Evolutionary conservation across 2,329 filamentous ascomycete genomes (phyloP).

Genomic region (Trichophyton schoenleinii): DNA sequence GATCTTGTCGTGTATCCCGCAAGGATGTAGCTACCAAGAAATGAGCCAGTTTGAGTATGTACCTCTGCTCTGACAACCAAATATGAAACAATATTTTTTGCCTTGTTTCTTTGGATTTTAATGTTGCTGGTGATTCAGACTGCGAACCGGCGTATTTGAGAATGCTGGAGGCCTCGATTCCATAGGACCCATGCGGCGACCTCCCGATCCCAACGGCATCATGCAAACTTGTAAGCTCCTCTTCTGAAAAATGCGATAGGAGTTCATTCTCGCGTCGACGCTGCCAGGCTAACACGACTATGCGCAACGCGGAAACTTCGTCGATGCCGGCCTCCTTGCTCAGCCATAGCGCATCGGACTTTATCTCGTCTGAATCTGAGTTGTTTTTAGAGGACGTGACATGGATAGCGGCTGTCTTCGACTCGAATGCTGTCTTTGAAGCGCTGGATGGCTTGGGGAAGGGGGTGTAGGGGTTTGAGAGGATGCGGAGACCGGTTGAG

Average conservation of each 20-base stretch:
- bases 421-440: constrained; percentile 62
- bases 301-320: constrained; percentile 66
- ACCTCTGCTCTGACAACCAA: constrained; percentile 59
- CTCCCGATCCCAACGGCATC: constrained; percentile 41
- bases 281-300: constrained; percentile 75
- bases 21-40: constrained; percentile 28
- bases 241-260: constrained; percentile 57
- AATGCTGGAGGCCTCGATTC: constrained; percentile 21
- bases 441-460: constrained; percentile 52
- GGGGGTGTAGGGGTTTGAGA: constrained; percentile 55
- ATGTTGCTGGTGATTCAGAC: constrained; percentile 31
- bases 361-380: constrained; percentile 66
- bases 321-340: constrained; percentile 66
- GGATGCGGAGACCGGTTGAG: constrained; percentile 52
- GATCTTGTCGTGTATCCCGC: constrained; percentile 12
- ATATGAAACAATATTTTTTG: constrained; percentile 56
- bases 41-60: constrained; percentile 53
- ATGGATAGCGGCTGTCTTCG: constrained; percentile 76
- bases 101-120: constrained; percentile 50
- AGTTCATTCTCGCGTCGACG: constrained; percentile 62
- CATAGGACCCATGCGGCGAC: constrained; percentile 8
- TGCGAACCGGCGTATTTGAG: constrained; percentile 20
- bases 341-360: constrained; percentile 75
- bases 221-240: constrained; percentile 64
- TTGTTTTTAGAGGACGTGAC: constrained; percentile 55